phyloP scores from a whole-genome alignment of 2,329 filamentous ascomycete species.

The Tolypocladium paradoxum region DNA sequence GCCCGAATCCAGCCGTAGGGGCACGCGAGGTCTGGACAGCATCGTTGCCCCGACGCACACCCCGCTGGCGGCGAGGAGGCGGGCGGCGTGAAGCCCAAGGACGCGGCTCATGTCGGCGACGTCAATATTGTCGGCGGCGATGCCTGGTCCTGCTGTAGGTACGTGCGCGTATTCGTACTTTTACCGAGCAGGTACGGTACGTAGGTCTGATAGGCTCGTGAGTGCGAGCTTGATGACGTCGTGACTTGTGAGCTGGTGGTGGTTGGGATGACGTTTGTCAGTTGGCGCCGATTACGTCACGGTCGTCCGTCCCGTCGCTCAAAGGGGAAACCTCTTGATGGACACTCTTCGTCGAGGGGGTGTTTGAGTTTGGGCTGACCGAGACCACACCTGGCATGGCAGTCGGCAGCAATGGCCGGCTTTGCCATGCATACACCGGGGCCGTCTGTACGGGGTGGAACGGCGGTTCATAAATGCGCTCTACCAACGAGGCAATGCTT shows the following conservation, averaged over 20 bases:
- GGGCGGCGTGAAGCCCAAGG: slow-evolving; percentile 1
- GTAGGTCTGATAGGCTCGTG: not conserved
- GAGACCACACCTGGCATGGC: not conserved
- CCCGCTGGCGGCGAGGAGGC: slow-evolving; percentile 8
- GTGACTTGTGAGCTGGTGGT: not conserved
- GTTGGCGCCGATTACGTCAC: not conserved
- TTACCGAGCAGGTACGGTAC: not conserved
- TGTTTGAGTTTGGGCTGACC: too few relatives aligned
- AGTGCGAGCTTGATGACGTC: too few relatives aligned
- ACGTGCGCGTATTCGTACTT: not conserved
- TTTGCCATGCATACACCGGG: not conserved
- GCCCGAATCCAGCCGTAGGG: slow-evolving; percentile 9
- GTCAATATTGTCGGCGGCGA: not conserved
- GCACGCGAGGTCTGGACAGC: slow-evolving; percentile 12
- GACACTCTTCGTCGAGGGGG: too few relatives aligned
- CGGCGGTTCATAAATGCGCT: too few relatives aligned
- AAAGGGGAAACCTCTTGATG: not conserved
- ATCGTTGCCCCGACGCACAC: slow-evolving; percentile 11
- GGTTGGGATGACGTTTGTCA: not conserved
- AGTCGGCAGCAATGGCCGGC: not conserved
- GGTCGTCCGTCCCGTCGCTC: not conserved
- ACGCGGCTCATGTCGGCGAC: not conserved
- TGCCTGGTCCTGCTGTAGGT: not conserved
- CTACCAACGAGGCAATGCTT: not conserved
- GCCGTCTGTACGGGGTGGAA: not conserved